Base-by-base conservation (phyloP, 2,329 filamentous ascomycete species). In the Fusarium sp. region DNA sequence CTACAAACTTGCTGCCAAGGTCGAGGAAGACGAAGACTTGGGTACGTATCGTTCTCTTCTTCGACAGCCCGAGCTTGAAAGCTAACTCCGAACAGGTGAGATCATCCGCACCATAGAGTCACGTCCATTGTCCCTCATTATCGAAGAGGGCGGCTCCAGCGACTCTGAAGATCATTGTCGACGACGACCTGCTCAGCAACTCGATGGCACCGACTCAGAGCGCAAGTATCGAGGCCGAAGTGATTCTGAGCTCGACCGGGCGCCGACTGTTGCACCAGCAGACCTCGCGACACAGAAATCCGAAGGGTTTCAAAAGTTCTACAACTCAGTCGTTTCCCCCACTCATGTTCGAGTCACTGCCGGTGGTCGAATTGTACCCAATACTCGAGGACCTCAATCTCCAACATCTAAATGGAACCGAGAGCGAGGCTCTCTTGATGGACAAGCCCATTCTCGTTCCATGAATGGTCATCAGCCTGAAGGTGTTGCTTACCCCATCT, bases 261-360 rank as follows among this genome's bases (percentile, higher is more conserved):
- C 85, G 46, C 86, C 87, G 9, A 79, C 88, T 35, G 79, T 84
- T 50, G 87, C 87, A 23, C 88, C 88, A 13, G 77, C 82, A 21
- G 86, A 83, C 11, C 76, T 86, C 33, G 78, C 77, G 37, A 84
- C 86, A 26, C 88, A 91, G 75, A 85, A 86, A 69, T 84, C 84
- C 33, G 88, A 91, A 75, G 89, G 89, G n/a, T 91, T 91, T 70
- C 86, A 89, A 75, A 83, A 85, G 53, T 91, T 91, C 74, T 91
- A 89, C 79, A 88, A 89, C 74, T 88, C 89, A 13, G 89, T 91
- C n/a, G 84, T 88, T 7, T 91, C 89, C 33, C 89, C 89, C 10
- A 89, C 88, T 16, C 88, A 91, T 76, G 85, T 91, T 66, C 86
- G 89, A 18, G 89, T 91, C 49, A 91, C 89, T 21, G 89, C 89